phyloP scores from a whole-genome alignment of 2,329 filamentous ascomycete genomes.

The Trichoderma lentiforme region DNA sequence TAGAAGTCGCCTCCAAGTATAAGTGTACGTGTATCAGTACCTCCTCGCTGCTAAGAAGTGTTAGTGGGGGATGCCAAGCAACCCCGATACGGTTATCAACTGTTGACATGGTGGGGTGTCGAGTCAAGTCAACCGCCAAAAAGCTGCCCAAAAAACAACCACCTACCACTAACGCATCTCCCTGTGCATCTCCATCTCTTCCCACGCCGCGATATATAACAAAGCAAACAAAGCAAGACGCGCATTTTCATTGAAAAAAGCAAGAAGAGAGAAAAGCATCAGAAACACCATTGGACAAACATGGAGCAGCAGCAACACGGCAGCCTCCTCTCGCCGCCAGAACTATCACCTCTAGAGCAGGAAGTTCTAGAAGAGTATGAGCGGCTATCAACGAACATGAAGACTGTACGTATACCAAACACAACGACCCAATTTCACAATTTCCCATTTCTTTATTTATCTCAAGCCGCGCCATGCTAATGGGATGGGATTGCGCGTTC shows the following conservation, averaged over 20 bases:
- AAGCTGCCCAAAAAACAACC: background rate
- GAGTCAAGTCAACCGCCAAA: background rate
- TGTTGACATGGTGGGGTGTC: background rate
- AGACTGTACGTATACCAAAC: constrained; percentile 61
- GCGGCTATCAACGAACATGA: constrained; percentile 82
- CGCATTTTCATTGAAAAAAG: background rate
- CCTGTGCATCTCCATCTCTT: background rate
- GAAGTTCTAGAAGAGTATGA: constrained; percentile 95
- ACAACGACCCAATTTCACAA: background rate
- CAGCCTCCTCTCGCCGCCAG: constrained; percentile 43
- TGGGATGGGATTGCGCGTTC: background rate
- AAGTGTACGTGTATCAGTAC: background rate
- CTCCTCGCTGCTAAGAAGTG: background rate
- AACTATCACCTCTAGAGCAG: constrained; percentile 79
- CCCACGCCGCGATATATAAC: background rate
- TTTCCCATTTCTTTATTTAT: background rate
- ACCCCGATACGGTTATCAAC: background rate
- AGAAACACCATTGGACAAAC: background rate
- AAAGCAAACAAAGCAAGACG: background rate
- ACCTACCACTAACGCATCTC: background rate
- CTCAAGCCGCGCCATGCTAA: background rate
- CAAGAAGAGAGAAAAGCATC: background rate
- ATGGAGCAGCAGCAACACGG: constrained; percentile 24
- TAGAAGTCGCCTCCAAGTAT: background rate
- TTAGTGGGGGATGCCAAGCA: background rate